Conservation (phyloP, 257 asterid species). For the Nicotiana tabacum region DNA sequence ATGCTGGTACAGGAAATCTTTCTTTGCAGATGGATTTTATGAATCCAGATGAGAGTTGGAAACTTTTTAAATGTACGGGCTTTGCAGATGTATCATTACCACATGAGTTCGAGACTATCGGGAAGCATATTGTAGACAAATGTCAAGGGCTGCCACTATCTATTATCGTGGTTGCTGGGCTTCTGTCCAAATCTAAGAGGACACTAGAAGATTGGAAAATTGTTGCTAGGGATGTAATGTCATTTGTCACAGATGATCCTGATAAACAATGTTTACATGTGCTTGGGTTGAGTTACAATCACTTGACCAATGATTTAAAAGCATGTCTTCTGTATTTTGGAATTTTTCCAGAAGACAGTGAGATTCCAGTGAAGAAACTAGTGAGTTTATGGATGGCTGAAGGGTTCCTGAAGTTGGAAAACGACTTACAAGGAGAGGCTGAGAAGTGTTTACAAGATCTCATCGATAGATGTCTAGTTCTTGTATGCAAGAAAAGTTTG, state of each 20-base stretch:
- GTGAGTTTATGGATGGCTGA: no score
- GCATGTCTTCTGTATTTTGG: neutral
- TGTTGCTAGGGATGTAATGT: neutral
- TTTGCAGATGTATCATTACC: neutral
- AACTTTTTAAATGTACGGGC: neutral
- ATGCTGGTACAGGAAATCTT: neutral
- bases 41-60: constrained; percentile 7
- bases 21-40: neutral
- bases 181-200: neutral
- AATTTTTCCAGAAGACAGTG: no score
- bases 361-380: neutral
- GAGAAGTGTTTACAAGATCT: constrained; percentile 10
- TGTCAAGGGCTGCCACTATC: no score
- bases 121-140: neutral
- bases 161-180: no score
- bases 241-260: neutral
- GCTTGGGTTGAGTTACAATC: no score
- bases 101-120: neutral
- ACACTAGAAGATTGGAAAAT: neutral
- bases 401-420: no score
- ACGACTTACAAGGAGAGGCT: neutral
- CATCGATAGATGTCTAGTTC: constrained; percentile 9
- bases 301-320: constrained; percentile 4
- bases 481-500: neutral
- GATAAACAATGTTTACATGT: no score